A percentile compares a stretch with the other conserved stretches of the same genome.
These are phyloP conservation scores for Rhodotorula babjevae DNA, from an alignment of 768 basidiomycete species.

Conservation along the genomic window DNA sequence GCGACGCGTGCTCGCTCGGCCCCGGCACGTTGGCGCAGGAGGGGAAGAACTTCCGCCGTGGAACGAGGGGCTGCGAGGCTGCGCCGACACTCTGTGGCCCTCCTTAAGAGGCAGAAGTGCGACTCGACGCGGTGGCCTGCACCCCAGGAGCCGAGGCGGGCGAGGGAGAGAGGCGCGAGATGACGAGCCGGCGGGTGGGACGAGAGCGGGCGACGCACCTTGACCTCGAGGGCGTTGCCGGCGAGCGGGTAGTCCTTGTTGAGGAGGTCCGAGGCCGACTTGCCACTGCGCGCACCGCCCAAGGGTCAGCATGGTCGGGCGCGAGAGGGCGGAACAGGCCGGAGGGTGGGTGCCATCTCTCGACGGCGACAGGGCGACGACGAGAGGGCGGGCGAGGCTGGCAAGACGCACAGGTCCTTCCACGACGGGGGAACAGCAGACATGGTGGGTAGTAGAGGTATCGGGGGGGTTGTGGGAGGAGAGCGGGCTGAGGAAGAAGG, in stretches of 20 bases:
- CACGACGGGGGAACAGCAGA: constrained; percentile 32
- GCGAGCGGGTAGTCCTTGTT: constrained; percentile 84
- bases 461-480: too few species aligned
- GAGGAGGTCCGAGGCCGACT: constrained; percentile 92
- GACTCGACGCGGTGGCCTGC: too few species aligned
- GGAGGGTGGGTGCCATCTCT: background rate
- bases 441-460: background rate
- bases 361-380: background rate
- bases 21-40: background rate
- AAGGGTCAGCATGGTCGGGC: background rate
- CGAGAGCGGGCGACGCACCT: constrained; percentile 29
- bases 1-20: background rate
- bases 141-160: background rate
- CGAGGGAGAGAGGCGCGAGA: background rate
- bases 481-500: background rate
- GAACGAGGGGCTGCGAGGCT: too few species aligned
- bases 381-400: background rate
- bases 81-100: too few species aligned
- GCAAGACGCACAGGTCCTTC: constrained; percentile 34
- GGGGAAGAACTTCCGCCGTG: background rate
- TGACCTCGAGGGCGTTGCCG: constrained; percentile 51
- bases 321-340: background rate
- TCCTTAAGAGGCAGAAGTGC: too few species aligned
- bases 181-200: too few species aligned
- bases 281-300: constrained; percentile 55